Evolutionary conservation across 176 grass and related monocot genomes (phyloP).

Genomic region (Eragrostis nindensis): DNA sequence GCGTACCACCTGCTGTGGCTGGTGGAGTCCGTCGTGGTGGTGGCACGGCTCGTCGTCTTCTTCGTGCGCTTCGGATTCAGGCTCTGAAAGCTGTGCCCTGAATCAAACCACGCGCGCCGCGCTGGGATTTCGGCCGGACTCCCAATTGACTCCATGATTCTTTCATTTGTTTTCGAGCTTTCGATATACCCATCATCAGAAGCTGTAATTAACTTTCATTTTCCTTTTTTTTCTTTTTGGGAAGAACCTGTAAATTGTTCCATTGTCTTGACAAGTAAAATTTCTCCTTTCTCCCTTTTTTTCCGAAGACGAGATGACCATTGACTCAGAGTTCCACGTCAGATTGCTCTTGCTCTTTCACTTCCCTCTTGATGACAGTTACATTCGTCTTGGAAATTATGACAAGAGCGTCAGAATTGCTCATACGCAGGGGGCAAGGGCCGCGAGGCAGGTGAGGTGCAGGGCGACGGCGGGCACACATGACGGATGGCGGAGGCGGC

Average conservation of each 20-base stretch:
- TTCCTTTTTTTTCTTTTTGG: background rate
- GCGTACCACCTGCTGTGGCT: conserved; percentile 68
- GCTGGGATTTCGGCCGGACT: background rate
- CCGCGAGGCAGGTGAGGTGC: too few relatives aligned
- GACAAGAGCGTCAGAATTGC: too few relatives aligned
- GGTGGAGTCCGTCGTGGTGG: conserved; percentile 61
- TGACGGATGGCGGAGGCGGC: too few relatives aligned
- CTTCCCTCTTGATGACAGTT: background rate
- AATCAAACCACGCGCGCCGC: background rate
- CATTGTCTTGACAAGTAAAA: background rate
- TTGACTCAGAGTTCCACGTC: background rate
- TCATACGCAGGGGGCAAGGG: too few relatives aligned
- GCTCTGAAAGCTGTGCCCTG: conserved; percentile 15
- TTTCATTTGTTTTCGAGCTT: background rate
- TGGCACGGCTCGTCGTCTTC: conserved; percentile 57
- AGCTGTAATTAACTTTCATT: background rate
- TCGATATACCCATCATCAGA: background rate
- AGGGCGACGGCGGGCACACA: too few relatives aligned
- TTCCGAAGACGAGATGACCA: background rate
- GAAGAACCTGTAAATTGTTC: background rate
- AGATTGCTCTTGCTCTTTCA: background rate
- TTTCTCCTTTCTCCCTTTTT: background rate
- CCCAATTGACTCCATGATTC: background rate
- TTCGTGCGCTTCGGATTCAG: conserved; percentile 68
- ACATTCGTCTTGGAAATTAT: conserved; percentile 3